Conservation (phyloP, 2,329 filamentous ascomycete species). For the Pseudovirgaria hyperparasitica region DNA sequence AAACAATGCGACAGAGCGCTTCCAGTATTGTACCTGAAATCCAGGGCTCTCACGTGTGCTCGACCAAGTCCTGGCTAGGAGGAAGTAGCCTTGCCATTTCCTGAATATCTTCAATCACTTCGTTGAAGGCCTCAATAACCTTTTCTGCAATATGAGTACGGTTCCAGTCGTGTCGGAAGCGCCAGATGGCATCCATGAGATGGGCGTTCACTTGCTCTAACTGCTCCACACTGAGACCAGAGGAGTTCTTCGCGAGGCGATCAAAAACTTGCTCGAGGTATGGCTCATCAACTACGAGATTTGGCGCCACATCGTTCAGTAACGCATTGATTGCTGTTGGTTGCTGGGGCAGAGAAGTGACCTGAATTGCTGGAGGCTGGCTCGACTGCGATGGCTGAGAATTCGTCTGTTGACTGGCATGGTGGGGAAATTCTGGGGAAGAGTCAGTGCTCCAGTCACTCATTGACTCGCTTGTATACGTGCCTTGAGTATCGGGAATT, state of each 20-base stretch:
- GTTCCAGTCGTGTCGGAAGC: conserved; percentile 67
- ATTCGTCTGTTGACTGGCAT: conserved; percentile 24
- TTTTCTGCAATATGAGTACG: conserved; percentile 56
- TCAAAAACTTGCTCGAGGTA: conserved; percentile 47
- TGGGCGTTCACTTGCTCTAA: conserved; percentile 85
- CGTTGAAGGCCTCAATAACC: conserved; percentile 62
- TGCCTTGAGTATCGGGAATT: conserved; percentile 51
- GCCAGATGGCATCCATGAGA: conserved; percentile 86
- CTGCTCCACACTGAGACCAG: conserved; percentile 79
- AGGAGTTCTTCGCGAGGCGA: conserved; percentile 53
- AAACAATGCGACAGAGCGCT: too few relatives aligned
- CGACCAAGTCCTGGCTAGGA: conserved; percentile 30
- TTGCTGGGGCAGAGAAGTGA: conserved; percentile 12
- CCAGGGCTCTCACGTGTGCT: too few relatives aligned
- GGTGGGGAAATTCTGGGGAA: too few relatives aligned
- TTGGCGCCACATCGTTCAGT: conserved; percentile 25
- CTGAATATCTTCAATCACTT: conserved; percentile 57
- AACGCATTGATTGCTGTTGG: conserved; percentile 25
- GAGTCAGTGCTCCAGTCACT: too few relatives aligned
- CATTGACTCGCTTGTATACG: conserved; percentile 25
- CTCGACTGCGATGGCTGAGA: conserved; percentile 25
- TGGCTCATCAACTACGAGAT: conserved; percentile 32
- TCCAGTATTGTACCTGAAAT: too few relatives aligned
- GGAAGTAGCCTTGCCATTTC: conserved; percentile 31
- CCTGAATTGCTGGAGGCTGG: conserved; percentile 15